phyloP scores from a whole-genome alignment of 1,284 basidiomycete genomes.

The Trichosporon asahii region DNA sequence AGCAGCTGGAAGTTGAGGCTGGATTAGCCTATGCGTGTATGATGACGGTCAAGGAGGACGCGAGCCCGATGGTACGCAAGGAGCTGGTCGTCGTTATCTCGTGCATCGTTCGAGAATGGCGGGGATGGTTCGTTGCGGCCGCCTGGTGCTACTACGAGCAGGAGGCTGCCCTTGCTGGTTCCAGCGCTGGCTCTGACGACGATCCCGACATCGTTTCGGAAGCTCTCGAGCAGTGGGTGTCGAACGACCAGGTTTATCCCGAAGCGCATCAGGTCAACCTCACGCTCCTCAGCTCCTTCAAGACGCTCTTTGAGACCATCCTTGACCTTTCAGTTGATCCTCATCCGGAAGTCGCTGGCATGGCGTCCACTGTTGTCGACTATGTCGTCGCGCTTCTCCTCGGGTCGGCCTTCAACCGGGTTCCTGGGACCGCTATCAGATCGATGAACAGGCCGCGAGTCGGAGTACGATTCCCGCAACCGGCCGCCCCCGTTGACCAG shows the following conservation, averaged over 20 bases:
- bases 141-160: slow-evolving; percentile 91
- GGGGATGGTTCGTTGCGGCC: slow-evolving; percentile 91
- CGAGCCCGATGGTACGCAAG: slow-evolving; percentile 92
- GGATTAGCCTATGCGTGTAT: slow-evolving; percentile 58
- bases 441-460: slow-evolving; percentile 36
- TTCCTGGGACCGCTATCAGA: slow-evolving; percentile 64
- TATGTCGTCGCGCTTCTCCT: slow-evolving; percentile 85
- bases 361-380: slow-evolving; percentile 87
- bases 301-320: slow-evolving; percentile 84
- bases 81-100: slow-evolving; percentile 89
- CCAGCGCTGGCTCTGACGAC: slow-evolving; percentile 54
- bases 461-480: slow-evolving; percentile 16
- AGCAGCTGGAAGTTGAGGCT: slow-evolving; percentile 61
- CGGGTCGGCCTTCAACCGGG: slow-evolving; percentile 75
- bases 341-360: slow-evolving; percentile 84
- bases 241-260: slow-evolving; percentile 53
- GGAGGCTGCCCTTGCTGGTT: slow-evolving; percentile 55
- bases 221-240: slow-evolving; percentile 74
- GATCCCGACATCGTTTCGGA: slow-evolving; percentile 57
- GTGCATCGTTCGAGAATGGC: slow-evolving; percentile 91
- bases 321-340: slow-evolving; percentile 91
- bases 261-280: slow-evolving; percentile 75
- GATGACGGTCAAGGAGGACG: slow-evolving; percentile 81
- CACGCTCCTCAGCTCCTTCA: slow-evolving; percentile 81
- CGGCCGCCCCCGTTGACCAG: neutral